Evolutionary conservation across 495 filamentous ascomycete genomes (phyloP).

Genomic region (Penicillium roqueforti): DNA sequence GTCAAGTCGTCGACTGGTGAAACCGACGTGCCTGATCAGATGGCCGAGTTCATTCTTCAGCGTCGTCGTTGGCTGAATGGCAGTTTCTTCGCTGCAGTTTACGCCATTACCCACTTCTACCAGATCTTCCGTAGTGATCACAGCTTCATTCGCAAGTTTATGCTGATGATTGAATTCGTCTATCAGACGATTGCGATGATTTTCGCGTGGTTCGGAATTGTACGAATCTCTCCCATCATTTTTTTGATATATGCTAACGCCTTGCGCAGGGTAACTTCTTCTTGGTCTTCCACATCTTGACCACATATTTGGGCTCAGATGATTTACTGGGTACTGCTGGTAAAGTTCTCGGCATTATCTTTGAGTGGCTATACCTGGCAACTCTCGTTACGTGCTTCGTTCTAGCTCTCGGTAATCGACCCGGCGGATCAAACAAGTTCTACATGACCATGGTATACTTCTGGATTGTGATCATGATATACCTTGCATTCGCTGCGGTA

Average conservation of each 20-base stretch:
- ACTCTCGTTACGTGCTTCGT: constrained; percentile 94
- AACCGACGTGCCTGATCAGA: constrained; percentile 94
- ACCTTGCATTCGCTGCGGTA: constrained; percentile 89
- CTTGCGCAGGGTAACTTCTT: constrained; percentile 82
- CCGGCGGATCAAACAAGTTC: constrained; percentile 85
- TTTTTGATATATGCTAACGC: constrained; percentile 8
- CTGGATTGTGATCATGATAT: constrained; percentile 93
- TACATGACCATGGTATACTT: constrained; percentile 98
- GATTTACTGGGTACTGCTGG: constrained; percentile 70
- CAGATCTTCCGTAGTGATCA: constrained; percentile 92
- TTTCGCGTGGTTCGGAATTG: constrained; percentile 97
- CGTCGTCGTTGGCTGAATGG: constrained; percentile 97
- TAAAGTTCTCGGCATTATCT: constrained; percentile 76
- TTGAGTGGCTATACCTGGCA: constrained; percentile 93
- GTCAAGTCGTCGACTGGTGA: constrained; percentile 96
- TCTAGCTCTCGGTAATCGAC: constrained; percentile 88
- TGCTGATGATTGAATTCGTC: constrained; percentile 85
- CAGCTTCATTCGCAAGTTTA: constrained; percentile 78
- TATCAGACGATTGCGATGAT: constrained; percentile 96
- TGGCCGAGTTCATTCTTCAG: constrained; percentile 94
- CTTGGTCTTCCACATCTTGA: constrained; percentile 96
- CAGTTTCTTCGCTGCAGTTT: constrained; percentile 96
- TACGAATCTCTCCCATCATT: constrained; percentile 25
- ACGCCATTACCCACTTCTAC: constrained; percentile 90
- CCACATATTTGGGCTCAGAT: constrained; percentile 67